Conservation (phyloP, 208 protist species). For the Trypanosoma caninum region DNA sequence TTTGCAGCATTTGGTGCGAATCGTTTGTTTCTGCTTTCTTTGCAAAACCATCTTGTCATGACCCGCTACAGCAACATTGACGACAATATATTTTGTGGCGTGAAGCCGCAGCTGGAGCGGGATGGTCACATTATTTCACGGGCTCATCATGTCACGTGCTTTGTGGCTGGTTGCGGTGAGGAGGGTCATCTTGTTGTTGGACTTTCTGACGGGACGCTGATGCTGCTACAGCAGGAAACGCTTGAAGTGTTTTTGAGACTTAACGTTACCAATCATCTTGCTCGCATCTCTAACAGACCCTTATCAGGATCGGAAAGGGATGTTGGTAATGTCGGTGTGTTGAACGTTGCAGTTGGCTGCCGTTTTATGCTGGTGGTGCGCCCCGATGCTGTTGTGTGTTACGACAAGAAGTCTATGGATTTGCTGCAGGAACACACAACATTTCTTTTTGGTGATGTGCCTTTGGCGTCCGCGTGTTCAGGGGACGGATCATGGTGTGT, state of each 20-base stretch:
- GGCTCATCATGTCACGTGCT: slow-evolving; percentile 31
- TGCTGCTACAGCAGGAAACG: slow-evolving; percentile 51
- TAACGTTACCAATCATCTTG: slow-evolving; percentile 21
- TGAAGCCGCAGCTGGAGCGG: slow-evolving; percentile 24
- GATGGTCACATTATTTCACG: slow-evolving; percentile 66
- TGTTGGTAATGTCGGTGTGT: background rate
- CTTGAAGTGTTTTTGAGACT: slow-evolving; percentile 39
- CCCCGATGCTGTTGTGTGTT: slow-evolving; percentile 31
- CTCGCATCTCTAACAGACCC: background rate
- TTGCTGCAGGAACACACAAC: slow-evolving; percentile 14
- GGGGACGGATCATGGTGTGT: slow-evolving; percentile 30
- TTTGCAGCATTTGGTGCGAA: slow-evolving; percentile 28
- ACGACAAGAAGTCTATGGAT: slow-evolving; percentile 25
- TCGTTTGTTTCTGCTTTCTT: slow-evolving; percentile 30
- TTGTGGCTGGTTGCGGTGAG: slow-evolving; percentile 31
- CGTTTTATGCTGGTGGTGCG: slow-evolving; percentile 32
- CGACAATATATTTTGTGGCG: background rate
- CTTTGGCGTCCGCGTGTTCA: slow-evolving; percentile 1
- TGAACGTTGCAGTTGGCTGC: slow-evolving; percentile 30
- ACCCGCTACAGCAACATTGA: slow-evolving; percentile 13
- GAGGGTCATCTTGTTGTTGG: slow-evolving; percentile 46
- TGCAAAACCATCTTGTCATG: slow-evolving; percentile 39
- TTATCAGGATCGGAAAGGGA: background rate
- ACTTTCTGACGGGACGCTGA: slow-evolving; percentile 52
- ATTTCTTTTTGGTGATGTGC: slow-evolving; percentile 18